Evolutionary conservation across 2,329 filamentous ascomycete genomes (phyloP).

Genomic region (Lachnellula cervina): DNA sequence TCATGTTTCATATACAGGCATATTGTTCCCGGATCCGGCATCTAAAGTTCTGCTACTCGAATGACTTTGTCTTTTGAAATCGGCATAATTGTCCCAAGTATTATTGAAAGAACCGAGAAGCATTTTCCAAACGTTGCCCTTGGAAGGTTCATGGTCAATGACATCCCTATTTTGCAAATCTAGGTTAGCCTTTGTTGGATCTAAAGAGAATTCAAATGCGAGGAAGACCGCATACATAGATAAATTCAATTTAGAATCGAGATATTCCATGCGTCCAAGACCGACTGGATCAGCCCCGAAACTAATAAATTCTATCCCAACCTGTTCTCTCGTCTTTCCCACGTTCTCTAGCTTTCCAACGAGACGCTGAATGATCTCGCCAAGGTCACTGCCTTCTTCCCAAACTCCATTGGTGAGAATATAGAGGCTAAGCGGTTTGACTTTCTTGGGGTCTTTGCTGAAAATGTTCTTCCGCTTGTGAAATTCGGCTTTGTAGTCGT

Average conservation of each 20-base stretch:
- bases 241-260: conserved; percentile 6
- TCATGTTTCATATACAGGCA: background rate
- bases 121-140: conserved; percentile 17
- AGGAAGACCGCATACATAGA: conserved; percentile 5
- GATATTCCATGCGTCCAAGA: conserved; percentile 1
- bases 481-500: conserved; percentile 5
- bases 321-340: background rate
- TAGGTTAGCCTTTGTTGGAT: too few species aligned
- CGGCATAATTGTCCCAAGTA: background rate
- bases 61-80: background rate
- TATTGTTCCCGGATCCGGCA: background rate
- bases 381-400: conserved; percentile 1
- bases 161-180: conserved; percentile 3
- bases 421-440: conserved; percentile 13
- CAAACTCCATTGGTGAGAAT: conserved; percentile 17
- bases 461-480: background rate
- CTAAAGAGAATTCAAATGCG: too few species aligned
- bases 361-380: conserved; percentile 1
- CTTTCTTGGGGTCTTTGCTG: background rate
- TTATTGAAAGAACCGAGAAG: conserved; percentile 8
- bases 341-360: conserved; percentile 3
- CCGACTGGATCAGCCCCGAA: conserved; percentile 10
- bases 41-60: background rate
- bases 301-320: conserved; percentile 21
- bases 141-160: conserved; percentile 6